Evolutionary conservation across 2,329 filamentous ascomycete species (phyloP).

Genomic region (Pseudogymnoascus sp.): DNA sequence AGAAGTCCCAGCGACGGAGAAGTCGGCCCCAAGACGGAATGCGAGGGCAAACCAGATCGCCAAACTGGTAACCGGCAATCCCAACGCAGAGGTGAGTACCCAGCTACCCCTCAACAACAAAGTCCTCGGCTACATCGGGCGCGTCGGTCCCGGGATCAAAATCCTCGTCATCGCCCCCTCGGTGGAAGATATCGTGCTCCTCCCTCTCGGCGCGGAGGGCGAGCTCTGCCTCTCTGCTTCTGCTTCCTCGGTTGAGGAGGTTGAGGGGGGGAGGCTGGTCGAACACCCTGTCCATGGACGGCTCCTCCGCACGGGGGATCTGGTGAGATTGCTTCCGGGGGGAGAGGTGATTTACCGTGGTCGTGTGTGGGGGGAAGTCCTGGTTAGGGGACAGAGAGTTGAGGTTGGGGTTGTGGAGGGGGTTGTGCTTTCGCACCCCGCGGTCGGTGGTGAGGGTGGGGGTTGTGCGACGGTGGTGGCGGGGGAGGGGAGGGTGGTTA

Average conservation of each 20-base stretch:
- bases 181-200: constrained; percentile 37
- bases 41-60: neutral
- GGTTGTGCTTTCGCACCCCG: constrained; percentile 54
- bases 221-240: constrained; percentile 73
- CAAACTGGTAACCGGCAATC: neutral
- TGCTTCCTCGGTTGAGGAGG: constrained; percentile 37
- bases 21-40: constrained; percentile 11
- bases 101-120: neutral
- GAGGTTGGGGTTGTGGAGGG: constrained; percentile 61
- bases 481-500: neutral
- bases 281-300: constrained; percentile 49
- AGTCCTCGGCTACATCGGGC: neutral
- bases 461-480: neutral
- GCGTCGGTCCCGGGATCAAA: neutral
- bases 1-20: neutral
- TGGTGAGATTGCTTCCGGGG: constrained; percentile 68
- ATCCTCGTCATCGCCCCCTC: constrained; percentile 15
- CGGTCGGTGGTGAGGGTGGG: neutral
- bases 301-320: constrained; percentile 75
- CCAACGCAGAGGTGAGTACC: neutral
- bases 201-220: constrained; percentile 65
- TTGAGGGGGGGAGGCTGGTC: constrained; percentile 56
- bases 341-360: constrained; percentile 66
- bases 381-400: constrained; percentile 70
- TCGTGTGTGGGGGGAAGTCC: constrained; percentile 70